Evolutionary conservation across 257 asterid species (phyloP).

Genomic region (Solanum ossicruentum): DNA sequence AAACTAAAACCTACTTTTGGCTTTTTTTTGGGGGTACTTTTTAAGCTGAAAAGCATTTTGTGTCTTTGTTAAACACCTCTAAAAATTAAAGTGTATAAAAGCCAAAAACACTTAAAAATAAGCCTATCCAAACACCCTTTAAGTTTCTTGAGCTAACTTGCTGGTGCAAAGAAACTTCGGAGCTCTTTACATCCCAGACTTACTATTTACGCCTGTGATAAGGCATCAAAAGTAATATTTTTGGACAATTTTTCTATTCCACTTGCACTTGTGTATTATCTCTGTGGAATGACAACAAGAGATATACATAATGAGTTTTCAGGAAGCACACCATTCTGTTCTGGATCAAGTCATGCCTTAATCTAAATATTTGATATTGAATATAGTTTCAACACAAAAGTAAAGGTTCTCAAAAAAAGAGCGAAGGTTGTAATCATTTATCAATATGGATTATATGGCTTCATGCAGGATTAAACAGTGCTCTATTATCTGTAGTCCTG

Average conservation of each 20-base stretch:
- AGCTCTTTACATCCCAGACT: background rate
- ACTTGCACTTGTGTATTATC: background rate
- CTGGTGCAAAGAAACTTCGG: background rate
- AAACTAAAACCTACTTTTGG: too few relatives aligned
- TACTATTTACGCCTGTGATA: background rate
- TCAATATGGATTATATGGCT: background rate
- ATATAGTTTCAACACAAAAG: background rate
- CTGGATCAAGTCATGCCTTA: background rate
- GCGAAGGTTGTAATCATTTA: background rate
- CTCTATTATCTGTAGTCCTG: background rate
- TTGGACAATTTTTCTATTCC: background rate
- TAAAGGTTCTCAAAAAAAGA: background rate
- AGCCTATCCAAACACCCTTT: too few relatives aligned
- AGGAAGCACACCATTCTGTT: background rate
- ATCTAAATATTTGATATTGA: background rate
- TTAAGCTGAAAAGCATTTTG: too few relatives aligned
- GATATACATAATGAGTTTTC: background rate
- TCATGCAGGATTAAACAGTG: background rate
- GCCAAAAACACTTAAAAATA: too few relatives aligned
- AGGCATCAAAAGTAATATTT: background rate
- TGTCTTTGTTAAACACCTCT: too few relatives aligned
- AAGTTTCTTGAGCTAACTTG: background rate
- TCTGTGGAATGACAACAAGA: background rate
- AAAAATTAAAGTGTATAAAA: too few relatives aligned
- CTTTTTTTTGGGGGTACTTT: too few relatives aligned